Percentiles rank a stretch among this genome's conserved stretches.
phyloP scores from a whole-genome alignment of 192 early-diverging fungal species.

The Rhizophagus prolifer region DNA sequence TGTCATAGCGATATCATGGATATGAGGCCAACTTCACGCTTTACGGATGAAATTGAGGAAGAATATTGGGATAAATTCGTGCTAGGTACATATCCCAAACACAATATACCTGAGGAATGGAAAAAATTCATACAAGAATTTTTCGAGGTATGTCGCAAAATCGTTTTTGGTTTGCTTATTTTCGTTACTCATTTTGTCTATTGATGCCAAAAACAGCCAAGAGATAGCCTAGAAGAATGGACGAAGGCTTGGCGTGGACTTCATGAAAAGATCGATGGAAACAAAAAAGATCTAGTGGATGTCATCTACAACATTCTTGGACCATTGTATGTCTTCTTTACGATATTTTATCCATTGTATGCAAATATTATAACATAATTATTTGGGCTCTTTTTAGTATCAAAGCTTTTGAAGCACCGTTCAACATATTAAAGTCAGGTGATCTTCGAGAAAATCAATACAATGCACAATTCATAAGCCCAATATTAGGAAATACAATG shows the following conservation, averaged over 20 bases:
- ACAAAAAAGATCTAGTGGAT: too few species aligned
- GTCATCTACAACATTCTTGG: too few species aligned
- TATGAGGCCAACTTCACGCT: slow-evolving; percentile 21
- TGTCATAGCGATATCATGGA: slow-evolving; percentile 24
- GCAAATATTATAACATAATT: too few species aligned
- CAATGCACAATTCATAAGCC: slow-evolving; percentile 7
- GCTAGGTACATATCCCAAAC: slow-evolving; percentile 19
- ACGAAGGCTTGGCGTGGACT: too few species aligned
- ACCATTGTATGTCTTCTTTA: too few species aligned
- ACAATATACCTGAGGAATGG: slow-evolving; percentile 25
- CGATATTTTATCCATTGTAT: too few species aligned
- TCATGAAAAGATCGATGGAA: too few species aligned
- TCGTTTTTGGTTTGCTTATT: neutral
- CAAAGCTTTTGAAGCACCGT: slow-evolving; percentile 15
- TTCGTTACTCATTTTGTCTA: too few species aligned
- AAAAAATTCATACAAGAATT: slow-evolving; percentile 25
- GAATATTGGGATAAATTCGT: slow-evolving; percentile 24
- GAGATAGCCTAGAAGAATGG: too few species aligned
- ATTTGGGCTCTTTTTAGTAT: slow-evolving; percentile 15
- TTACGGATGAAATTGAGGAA: slow-evolving; percentile 17
- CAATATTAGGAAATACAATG: slow-evolving; percentile 7
- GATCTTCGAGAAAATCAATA: slow-evolving; percentile 9
- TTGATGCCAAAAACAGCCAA: too few species aligned
- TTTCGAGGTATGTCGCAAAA: slow-evolving; percentile 15
- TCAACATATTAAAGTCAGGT: slow-evolving; percentile 17